phyloP scores from a whole-genome alignment of 805 yeast genomes.

The Barnettozyma wickerhamii region DNA sequence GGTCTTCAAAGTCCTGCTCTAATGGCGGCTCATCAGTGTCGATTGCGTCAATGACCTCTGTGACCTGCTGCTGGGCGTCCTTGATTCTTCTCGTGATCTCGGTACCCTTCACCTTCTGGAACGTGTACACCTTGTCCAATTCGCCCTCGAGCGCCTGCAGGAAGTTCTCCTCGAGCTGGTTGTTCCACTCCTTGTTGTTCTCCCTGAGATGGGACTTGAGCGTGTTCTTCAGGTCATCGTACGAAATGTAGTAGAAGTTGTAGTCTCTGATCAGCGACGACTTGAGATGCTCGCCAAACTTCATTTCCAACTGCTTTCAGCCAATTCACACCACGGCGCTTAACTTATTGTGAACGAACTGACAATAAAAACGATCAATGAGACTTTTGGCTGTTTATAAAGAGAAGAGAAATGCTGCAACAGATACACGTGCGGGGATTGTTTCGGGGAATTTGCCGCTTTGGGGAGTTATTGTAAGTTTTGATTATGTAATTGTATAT shows the following conservation, averaged over 20 bases:
- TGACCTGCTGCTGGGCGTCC: conserved; percentile 71
- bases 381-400: too few species aligned
- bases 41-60: conserved; percentile 56
- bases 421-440: too few species aligned
- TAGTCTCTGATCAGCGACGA: conserved; percentile 88
- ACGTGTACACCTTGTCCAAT: conserved; percentile 88
- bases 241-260: conserved; percentile 83
- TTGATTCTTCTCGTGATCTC: conserved; percentile 84
- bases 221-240: conserved; percentile 84
- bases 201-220: conserved; percentile 65
- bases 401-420: too few species aligned
- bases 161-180: conserved; percentile 77
- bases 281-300: conserved; percentile 92
- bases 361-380: too few species aligned
- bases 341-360: too few species aligned
- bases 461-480: too few species aligned
- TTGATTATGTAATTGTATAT: too few species aligned
- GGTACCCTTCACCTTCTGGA: conserved; percentile 81
- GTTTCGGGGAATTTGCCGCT: too few species aligned
- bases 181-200: conserved; percentile 62
- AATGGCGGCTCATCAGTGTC: conserved; percentile 44
- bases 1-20: conserved; percentile 66
- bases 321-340: too few species aligned
- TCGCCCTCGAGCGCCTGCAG: conserved; percentile 70
- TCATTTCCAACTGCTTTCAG: too few species aligned